Evolutionary conservation across 148 eudicot species (phyloP).

Genomic region (Rheum nobile): DNA sequence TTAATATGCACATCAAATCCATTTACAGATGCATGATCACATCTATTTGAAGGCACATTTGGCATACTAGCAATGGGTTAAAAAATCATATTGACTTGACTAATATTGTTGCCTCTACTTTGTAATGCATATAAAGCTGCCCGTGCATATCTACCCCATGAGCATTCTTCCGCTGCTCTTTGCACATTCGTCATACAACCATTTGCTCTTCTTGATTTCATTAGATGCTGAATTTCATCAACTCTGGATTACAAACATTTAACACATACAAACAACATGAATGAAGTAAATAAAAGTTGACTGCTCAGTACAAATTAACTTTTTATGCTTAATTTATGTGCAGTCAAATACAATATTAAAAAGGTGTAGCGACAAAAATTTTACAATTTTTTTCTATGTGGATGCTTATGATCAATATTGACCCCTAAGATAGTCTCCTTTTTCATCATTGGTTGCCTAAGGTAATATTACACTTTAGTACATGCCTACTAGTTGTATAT

Average conservation of each 20-base stretch:
- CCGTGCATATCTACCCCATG: slow-evolving; percentile 89
- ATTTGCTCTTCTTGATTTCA: slow-evolving; percentile 21
- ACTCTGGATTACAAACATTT: slow-evolving; percentile 43
- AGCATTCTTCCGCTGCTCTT: slow-evolving; percentile 39
- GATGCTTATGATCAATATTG: neutral
- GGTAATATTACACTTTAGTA: neutral
- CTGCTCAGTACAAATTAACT: neutral
- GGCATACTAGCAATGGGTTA: neutral
- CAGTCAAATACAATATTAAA: neutral
- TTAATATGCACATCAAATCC: neutral
- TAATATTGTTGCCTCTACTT: slow-evolving; percentile 48
- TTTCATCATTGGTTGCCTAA: neutral
- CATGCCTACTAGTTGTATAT: neutral
- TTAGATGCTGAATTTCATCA: slow-evolving; percentile 51
- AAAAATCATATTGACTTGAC: slow-evolving; percentile 31
- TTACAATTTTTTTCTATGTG: neutral
- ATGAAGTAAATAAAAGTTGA: neutral
- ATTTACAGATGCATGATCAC: neutral
- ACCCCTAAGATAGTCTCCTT: neutral
- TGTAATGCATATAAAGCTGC: slow-evolving; percentile 90
- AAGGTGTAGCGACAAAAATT: neutral
- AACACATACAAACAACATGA: neutral
- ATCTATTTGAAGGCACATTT: neutral
- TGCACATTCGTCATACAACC: slow-evolving; percentile 26
- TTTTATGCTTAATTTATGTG: neutral